Evolutionary conservation across 2,329 filamentous ascomycete genomes (phyloP).

Genomic region (Phaeosphaeria sp.): DNA sequence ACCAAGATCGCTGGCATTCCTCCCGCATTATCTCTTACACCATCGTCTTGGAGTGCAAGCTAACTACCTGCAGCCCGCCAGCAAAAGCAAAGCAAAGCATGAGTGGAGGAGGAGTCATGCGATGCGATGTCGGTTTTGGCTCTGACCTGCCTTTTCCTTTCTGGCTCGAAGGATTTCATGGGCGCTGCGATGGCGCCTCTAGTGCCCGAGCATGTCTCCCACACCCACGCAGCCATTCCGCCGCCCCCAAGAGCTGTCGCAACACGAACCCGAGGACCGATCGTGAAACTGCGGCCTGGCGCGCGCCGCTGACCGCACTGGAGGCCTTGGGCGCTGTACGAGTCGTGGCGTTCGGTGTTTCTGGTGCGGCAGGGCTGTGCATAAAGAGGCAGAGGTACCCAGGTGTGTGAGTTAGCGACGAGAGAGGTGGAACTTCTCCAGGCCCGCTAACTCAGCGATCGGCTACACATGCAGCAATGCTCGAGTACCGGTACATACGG

Average conservation of each 20-base stretch:
- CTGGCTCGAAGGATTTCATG: slow-evolving; percentile 36
- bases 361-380: slow-evolving; percentile 5
- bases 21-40: slow-evolving; percentile 15
- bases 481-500: slow-evolving; percentile 6
- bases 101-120: slow-evolving; percentile 6
- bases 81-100: slow-evolving; percentile 10
- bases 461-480: slow-evolving; percentile 1
- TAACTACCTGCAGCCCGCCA: slow-evolving; percentile 9
- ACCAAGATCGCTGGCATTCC: not conserved
- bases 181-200: slow-evolving; percentile 32
- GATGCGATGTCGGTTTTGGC: slow-evolving; percentile 28
- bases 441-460: slow-evolving; percentile 10
- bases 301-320: slow-evolving; percentile 11
- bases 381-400: slow-evolving; percentile 6
- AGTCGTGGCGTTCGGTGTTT: slow-evolving; percentile 16
- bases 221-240: slow-evolving; percentile 8
- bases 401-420: slow-evolving; percentile 10
- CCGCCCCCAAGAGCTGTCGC: slow-evolving; percentile 8
- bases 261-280: slow-evolving; percentile 24
- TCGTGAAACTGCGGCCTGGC: slow-evolving; percentile 27
- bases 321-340: slow-evolving; percentile 12
- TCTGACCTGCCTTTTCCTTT: slow-evolving; percentile 25
- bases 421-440: slow-evolving; percentile 28
- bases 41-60: slow-evolving; percentile 6
- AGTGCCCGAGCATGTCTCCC: slow-evolving; percentile 32